A percentile compares a stretch with the other conserved stretches of the same genome.
Evolutionary conservation across 345 rosid species (phyloP).

Genomic region (Hevea brasiliensis): DNA sequence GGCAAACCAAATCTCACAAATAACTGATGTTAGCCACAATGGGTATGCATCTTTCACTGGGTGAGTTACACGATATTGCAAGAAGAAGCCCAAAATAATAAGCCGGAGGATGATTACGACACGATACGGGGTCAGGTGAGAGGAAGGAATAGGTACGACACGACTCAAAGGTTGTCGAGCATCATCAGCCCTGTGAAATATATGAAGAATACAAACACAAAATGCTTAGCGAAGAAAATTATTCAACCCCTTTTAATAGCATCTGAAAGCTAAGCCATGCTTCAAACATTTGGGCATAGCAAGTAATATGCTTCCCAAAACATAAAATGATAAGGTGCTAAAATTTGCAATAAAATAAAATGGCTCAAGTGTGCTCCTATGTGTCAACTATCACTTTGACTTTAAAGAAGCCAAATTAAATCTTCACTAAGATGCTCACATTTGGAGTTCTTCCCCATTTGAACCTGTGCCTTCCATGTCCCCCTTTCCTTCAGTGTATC

Average conservation of each 20-base stretch:
- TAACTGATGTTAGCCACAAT: slow-evolving; percentile 90
- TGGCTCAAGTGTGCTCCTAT: neutral
- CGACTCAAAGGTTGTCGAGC: slow-evolving; percentile 92
- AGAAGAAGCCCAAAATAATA: slow-evolving; percentile 95
- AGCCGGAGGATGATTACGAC: slow-evolving; percentile 86
- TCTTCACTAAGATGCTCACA: slow-evolving; percentile 47
- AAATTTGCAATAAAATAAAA: neutral
- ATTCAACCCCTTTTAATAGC: neutral
- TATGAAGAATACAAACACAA: slow-evolving; percentile 5
- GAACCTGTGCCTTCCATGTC: slow-evolving; percentile 98
- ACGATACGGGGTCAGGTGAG: slow-evolving; percentile 83
- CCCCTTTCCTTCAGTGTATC: slow-evolving; percentile 83
- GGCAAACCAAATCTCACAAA: slow-evolving; percentile 99
- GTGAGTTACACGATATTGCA: slow-evolving; percentile 94
- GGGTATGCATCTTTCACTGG: slow-evolving; percentile 94
- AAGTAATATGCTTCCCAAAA: neutral
- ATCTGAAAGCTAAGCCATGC: slow-evolving; percentile 1
- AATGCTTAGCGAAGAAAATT: neutral
- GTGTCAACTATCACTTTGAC: neutral
- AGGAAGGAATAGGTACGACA: slow-evolving; percentile 76
- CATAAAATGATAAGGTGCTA: neutral
- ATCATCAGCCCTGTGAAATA: slow-evolving; percentile 80
- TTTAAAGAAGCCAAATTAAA: slow-evolving; percentile 4
- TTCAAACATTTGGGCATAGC: neutral
- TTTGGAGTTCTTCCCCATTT: slow-evolving; percentile 95